phyloP scores from a whole-genome alignment of 2,329 filamentous ascomycete species.

The Grosmannia serpens region DNA sequence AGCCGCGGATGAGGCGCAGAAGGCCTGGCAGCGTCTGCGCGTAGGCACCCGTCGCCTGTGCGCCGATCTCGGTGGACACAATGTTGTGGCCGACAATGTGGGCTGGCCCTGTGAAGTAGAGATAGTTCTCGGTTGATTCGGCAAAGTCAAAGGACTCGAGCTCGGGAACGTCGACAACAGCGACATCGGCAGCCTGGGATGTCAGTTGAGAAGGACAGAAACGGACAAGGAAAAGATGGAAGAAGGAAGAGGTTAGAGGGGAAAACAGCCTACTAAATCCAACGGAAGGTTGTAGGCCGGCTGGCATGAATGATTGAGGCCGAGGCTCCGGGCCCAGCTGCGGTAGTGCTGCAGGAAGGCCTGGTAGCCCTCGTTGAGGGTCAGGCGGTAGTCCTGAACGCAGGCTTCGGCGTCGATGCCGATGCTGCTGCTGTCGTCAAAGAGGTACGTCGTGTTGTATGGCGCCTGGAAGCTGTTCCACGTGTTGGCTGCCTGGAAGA shows the following conservation, averaged over 20 bases:
- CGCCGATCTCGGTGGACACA: conserved; percentile 16
- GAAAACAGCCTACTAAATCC: no score
- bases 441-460: conserved; percentile 13
- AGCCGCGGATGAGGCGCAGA: conserved; percentile 7
- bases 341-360: conserved; percentile 20
- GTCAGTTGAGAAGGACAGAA: no score
- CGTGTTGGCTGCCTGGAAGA: conserved; percentile 13
- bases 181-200: conserved; percentile 12
- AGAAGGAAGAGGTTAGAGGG: no score
- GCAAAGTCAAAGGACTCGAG: conserved; percentile 16
- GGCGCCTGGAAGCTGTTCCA: conserved; percentile 13
- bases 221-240: no score
- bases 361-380: conserved; percentile 7
- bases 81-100: conserved; percentile 12
- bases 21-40: conserved; percentile 13
- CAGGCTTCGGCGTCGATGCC: conserved; percentile 12
- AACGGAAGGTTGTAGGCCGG: conserved; percentile 17
- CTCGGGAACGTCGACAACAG: conserved; percentile 13
- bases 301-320: conserved; percentile 14
- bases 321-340: conserved; percentile 18
- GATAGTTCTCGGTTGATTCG: conserved; percentile 14
- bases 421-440: no score
- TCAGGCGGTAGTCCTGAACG: conserved; percentile 14
- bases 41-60: conserved; percentile 8
- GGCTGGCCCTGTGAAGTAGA: conserved; percentile 15